phyloP scores from a whole-genome alignment of 2,329 filamentous ascomycete species.

The Plectosphaerella plurivora region DNA sequence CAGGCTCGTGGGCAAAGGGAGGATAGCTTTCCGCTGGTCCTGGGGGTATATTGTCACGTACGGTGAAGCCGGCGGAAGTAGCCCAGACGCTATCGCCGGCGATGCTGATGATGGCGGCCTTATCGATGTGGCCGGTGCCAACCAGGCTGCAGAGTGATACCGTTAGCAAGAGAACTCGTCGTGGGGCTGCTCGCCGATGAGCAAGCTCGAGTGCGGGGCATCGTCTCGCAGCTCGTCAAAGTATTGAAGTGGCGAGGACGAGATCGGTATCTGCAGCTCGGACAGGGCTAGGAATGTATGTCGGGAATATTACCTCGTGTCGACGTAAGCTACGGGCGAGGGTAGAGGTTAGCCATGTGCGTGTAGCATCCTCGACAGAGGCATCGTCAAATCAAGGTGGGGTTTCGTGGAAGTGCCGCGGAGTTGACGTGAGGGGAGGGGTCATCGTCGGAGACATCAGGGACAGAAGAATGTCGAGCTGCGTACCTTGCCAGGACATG shows the following conservation, averaged over 20 bases:
- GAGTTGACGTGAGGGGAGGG: constrained; percentile 3
- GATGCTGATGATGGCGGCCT: constrained; percentile 77
- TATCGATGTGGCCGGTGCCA: constrained; percentile 72
- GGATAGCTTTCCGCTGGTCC: background rate
- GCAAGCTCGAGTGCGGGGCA: too few relatives aligned
- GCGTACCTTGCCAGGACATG: constrained; percentile 72
- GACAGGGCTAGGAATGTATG: background rate
- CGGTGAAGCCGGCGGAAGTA: constrained; percentile 63
- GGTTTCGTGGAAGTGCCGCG: constrained; percentile 8
- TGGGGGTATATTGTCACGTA: constrained; percentile 36
- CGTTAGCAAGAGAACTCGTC: too few relatives aligned
- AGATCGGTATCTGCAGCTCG: background rate
- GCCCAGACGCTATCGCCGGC: constrained; percentile 83
- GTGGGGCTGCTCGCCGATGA: background rate
- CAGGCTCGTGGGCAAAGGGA: constrained; percentile 1
- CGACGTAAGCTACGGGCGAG: constrained; percentile 40
- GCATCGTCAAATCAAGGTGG: background rate
- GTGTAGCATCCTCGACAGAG: background rate
- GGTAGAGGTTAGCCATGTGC: constrained; percentile 21
- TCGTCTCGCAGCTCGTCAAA: background rate
- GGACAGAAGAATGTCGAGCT: constrained; percentile 13
- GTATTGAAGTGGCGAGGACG: background rate
- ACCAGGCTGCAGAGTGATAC: constrained; percentile 60
- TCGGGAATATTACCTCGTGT: constrained; percentile 37
- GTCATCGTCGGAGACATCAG: constrained; percentile 8